Conservation (phyloP, 148 eudicot genomes). For the Vaccinium corymbosum region DNA sequence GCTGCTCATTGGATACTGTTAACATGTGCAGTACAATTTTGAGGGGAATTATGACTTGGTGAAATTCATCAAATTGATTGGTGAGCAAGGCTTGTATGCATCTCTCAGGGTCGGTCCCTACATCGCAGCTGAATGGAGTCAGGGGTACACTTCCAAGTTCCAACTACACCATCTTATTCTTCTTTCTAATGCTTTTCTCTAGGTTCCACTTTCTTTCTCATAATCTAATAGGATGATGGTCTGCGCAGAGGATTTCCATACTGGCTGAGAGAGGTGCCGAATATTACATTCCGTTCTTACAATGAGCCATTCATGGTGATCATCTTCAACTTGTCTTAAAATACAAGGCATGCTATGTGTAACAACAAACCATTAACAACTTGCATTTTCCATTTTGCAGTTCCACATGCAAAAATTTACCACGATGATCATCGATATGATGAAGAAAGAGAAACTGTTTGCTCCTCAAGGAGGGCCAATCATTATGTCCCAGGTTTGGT, state of each 20-base stretch:
- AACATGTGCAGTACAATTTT: constrained; percentile 51
- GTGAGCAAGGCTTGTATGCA: constrained; percentile 52
- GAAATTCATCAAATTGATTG: constrained; percentile 50
- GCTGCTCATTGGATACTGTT: background rate
- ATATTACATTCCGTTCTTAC: constrained; percentile 60
- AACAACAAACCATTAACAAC: background rate
- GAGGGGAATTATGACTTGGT: constrained; percentile 57
- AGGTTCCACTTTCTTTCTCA: background rate
- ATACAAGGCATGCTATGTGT: background rate
- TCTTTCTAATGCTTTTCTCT: background rate
- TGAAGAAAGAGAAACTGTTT: constrained; percentile 65
- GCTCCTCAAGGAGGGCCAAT: constrained; percentile 92
- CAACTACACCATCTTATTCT: background rate
- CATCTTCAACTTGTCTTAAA: background rate
- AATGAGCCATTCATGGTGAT: constrained; percentile 69
- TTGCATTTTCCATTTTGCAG: constrained; percentile 28
- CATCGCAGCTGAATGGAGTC: constrained; percentile 75
- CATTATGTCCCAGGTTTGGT: constrained; percentile 63
- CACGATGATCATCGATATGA: constrained; percentile 39
- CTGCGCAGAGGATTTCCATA: constrained; percentile 73
- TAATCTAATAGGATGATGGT: background rate
- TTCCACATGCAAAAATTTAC: constrained; percentile 50
- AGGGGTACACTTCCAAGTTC: constrained; percentile 39
- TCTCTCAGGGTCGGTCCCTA: constrained; percentile 68
- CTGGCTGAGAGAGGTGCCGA: constrained; percentile 63